Evolutionary conservation across 2,329 filamentous ascomycete genomes (phyloP), one percentile per base, ranked within the genome.

Genomic region (Fusarium domesticum): DNA sequence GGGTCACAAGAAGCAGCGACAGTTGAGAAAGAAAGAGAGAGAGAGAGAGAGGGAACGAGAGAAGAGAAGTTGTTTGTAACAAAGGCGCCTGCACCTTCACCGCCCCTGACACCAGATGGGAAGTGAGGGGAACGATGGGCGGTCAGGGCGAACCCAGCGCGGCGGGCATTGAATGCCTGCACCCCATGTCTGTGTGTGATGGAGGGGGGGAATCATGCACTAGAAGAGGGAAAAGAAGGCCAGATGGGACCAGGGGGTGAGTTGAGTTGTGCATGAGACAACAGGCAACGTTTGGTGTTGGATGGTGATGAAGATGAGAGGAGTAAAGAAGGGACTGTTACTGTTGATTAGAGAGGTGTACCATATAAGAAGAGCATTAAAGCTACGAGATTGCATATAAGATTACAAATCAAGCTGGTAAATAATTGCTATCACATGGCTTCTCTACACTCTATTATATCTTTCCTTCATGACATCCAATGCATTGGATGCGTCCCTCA

Each of bases 401-500:
- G n/a, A n/a, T n/a, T n/a, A n/a, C n/a, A n/a, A n/a, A n/a, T n/a
- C n/a, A n/a, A n/a, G n/a, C n/a, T n/a, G n/a, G n/a, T n/a, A n/a
- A n/a, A n/a, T n/a, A n/a, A n/a, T n/a, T n/a, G n/a, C n/a, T n/a
- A n/a, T n/a, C n/a, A n/a, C n/a, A n/a, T n/a, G n/a, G n/a, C n/a
- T n/a, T n/a, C n/a, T n/a, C n/a, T n/a, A n/a, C n/a, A n/a, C n/a
- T n/a, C n/a, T 30, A 18, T 31, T 32, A 28, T 35, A 10, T n/a
- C 16, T 38, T 31, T 8, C 18, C 31, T 14, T 3, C 31, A 15
- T 17, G 14, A 15, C 15, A 33, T 28, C 14, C 7, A 28, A 28
- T 32, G 28, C n/a, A 18, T 16, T 43, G 23, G 37, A 35, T 43
- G 40, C 39, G 30, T 50, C 42, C 41, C 47, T 59, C 60, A 63